Evolutionary conservation across 306 rosid genomes (phyloP).

Genomic region (Medicago truncatula): DNA sequence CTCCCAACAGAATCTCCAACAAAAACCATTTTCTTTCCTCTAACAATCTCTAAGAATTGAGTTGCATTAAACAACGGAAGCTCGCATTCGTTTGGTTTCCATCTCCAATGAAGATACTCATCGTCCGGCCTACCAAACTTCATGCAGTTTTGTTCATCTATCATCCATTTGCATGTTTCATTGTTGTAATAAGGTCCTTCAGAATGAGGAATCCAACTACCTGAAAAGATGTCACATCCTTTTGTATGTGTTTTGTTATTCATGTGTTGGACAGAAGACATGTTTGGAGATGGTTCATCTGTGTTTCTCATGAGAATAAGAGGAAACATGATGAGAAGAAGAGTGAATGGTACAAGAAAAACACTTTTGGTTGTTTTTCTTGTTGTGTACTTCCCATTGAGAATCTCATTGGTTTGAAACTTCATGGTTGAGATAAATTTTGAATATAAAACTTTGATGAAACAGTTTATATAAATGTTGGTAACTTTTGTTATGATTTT

Average conservation of each 20-base stretch:
- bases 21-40: slow-evolving; percentile 79
- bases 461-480: slow-evolving; percentile 34
- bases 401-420: slow-evolving; percentile 44
- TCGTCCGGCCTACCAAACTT: slow-evolving; percentile 77
- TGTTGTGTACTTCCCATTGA: slow-evolving; percentile 51
- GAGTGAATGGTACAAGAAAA: slow-evolving; percentile 44
- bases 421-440: slow-evolving; percentile 54
- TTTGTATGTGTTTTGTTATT: slow-evolving; percentile 34
- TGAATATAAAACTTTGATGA: slow-evolving; percentile 37
- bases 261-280: slow-evolving; percentile 10
- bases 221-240: slow-evolving; percentile 65
- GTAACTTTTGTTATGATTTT: slow-evolving; percentile 7
- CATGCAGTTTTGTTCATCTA: slow-evolving; percentile 79
- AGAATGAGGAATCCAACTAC: slow-evolving; percentile 70
- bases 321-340: slow-evolving; percentile 53
- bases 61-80: slow-evolving; percentile 73
- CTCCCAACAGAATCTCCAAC: slow-evolving; percentile 91
- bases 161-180: slow-evolving; percentile 61
- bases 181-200: slow-evolving; percentile 68
- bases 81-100: slow-evolving; percentile 89
- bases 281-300: slow-evolving; percentile 45
- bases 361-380: slow-evolving; percentile 36
- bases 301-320: slow-evolving; percentile 51
- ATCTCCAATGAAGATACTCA: slow-evolving; percentile 78
- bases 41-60: slow-evolving; percentile 67